These are phyloP conservation scores for Xylaria sp. DNA, from an alignment of 2,329 filamentous ascomycete genomes.

Conservation along the genomic window DNA sequence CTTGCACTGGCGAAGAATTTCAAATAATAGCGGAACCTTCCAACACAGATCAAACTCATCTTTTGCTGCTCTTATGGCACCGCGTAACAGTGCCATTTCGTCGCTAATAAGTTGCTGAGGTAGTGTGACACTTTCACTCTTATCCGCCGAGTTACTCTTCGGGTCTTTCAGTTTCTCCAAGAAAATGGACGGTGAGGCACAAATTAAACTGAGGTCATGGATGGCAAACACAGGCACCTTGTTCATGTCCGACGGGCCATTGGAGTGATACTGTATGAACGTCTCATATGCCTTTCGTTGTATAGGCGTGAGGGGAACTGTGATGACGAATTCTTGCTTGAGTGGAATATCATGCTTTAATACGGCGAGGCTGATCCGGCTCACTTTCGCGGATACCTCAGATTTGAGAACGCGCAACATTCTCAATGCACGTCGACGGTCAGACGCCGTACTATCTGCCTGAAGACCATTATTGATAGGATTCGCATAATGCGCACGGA, in stretches of 20 bases:
- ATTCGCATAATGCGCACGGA: constrained; percentile 74
- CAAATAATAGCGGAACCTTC: constrained; percentile 74
- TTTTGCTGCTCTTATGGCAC: constrained; percentile 51
- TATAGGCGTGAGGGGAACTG: constrained; percentile 72
- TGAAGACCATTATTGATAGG: constrained; percentile 81
- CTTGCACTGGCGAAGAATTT: constrained; percentile 75
- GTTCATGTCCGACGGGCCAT: constrained; percentile 11
- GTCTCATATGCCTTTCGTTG: constrained; percentile 72
- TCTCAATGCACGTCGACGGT: constrained; percentile 71
- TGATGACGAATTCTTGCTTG: constrained; percentile 86
- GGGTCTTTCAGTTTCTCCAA: constrained; percentile 49
- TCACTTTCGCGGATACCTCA: constrained; percentile 80
- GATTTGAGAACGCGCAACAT: constrained; percentile 76
- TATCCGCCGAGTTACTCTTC: constrained; percentile 17
- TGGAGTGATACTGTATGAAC: constrained; percentile 52
- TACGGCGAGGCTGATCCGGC: constrained; percentile 75
- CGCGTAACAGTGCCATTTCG: constrained; percentile 52
- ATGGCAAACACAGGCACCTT: constrained; percentile 51
- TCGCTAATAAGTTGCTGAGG: constrained; percentile 48
- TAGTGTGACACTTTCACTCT: constrained; percentile 39
- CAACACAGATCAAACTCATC: constrained; percentile 67
- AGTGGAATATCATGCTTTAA: constrained; percentile 74
- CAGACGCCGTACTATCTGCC: constrained; percentile 65
- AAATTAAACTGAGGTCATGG: constrained; percentile 59
- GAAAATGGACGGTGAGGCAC: constrained; percentile 65